phyloP scores from a whole-genome alignment of 345 rosid species.

The Rhizophora mangle region DNA sequence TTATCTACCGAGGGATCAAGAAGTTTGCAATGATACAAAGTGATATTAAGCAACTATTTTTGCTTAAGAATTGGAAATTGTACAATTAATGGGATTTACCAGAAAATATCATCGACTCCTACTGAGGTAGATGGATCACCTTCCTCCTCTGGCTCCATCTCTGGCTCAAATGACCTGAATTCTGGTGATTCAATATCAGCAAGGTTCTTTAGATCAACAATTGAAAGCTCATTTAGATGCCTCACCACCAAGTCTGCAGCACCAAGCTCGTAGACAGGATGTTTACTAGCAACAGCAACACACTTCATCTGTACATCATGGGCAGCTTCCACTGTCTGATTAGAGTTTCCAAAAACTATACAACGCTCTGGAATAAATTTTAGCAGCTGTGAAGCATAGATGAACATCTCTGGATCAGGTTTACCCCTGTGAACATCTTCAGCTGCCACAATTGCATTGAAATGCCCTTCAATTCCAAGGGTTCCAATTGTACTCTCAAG shows the following conservation, averaged over 20 bases:
- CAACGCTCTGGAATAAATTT: conserved; percentile 88
- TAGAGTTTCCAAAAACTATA: conserved; percentile 95
- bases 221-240: conserved; percentile 71
- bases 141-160: conserved; percentile 66
- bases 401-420: conserved; percentile 95
- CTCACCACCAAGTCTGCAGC: conserved; percentile 95
- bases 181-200: conserved; percentile 73
- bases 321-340: conserved; percentile 90
- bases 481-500: conserved; percentile 70
- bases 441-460: conserved; percentile 70
- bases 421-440: conserved; percentile 93
- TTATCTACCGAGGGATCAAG: conserved; percentile 17
- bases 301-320: conserved; percentile 94
- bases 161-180: conserved; percentile 54
- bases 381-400: conserved; percentile 82
- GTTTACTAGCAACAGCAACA: conserved; percentile 95
- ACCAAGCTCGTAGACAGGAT: conserved; percentile 81
- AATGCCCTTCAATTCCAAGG: conserved; percentile 58
- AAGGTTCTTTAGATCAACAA: conserved; percentile 93
- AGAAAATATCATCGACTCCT: conserved; percentile 67
- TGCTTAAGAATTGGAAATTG: conserved; percentile 41
- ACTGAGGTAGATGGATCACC: conserved; percentile 36
- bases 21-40: not conserved
- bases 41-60: conserved; percentile 14
- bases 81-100: conserved; percentile 57